These are phyloP conservation scores for Gillenia trifoliata DNA, from an alignment of 306 rosid genomes.

Conservation along the genomic window DNA sequence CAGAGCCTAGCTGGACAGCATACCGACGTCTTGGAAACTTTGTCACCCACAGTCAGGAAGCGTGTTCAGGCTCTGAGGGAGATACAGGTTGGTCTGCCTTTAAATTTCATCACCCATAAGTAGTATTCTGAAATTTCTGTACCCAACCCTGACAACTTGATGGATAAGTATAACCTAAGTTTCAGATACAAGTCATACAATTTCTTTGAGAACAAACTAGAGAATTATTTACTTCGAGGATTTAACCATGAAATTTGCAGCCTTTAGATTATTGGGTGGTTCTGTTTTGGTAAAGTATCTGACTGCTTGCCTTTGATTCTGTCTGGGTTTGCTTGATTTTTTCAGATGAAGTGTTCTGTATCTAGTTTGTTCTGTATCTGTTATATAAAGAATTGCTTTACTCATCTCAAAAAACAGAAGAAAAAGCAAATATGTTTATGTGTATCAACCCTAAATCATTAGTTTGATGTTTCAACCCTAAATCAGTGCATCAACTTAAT, in stretches of 20 bases:
- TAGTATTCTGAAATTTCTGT: not conserved
- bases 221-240: not conserved
- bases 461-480: conserved; percentile 12
- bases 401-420: too few relatives aligned
- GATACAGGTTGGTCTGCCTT: conserved; percentile 50
- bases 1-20: conserved; percentile 72
- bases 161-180: not conserved
- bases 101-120: not conserved
- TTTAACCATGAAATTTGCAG: conserved; percentile 12
- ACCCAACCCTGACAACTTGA: not conserved
- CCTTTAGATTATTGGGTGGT: conserved; percentile 8
- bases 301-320: conserved; percentile 5
- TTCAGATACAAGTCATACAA: not conserved
- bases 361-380: too few relatives aligned
- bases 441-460: too few relatives aligned
- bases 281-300: not conserved
- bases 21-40: conserved; percentile 52
- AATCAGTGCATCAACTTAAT: not conserved
- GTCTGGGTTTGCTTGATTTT: conserved; percentile 8
- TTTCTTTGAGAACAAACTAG: not conserved
- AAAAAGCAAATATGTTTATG: too few relatives aligned
- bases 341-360: conserved; percentile 29
- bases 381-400: too few relatives aligned
- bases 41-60: conserved; percentile 52
- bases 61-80: conserved; percentile 75